Conservation (phyloP, 176 grass and related monocot species). For the Pharus latifolius region DNA sequence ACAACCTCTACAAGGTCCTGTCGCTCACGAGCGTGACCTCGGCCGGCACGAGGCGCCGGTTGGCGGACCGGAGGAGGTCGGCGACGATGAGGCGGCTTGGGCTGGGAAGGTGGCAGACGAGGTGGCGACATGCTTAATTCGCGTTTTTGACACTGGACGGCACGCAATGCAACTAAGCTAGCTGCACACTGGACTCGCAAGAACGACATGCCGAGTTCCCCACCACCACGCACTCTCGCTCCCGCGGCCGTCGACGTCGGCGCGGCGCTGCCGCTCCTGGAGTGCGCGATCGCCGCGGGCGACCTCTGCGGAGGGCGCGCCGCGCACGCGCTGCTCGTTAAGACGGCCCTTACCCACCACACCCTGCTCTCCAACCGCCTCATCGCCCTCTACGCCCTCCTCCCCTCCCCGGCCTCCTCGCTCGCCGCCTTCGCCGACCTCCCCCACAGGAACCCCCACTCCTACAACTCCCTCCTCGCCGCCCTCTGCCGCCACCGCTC, state of each 20-base stretch:
- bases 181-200: conserved; percentile 4
- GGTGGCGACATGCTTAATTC: too few species aligned
- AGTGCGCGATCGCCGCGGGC: conserved; percentile 22
- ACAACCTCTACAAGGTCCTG: too few species aligned
- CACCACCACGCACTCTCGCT: background rate
- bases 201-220: background rate
- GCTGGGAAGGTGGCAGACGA: too few species aligned
- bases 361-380: conserved; percentile 66
- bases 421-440: conserved; percentile 30
- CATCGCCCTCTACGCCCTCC: background rate
- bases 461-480: conserved; percentile 53
- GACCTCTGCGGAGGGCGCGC: conserved; percentile 27
- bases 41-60: too few species aligned
- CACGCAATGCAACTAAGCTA: background rate
- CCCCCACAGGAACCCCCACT: conserved; percentile 39
- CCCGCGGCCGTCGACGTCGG: background rate
- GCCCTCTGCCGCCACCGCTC: background rate
- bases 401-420: background rate
- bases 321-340: conserved; percentile 35
- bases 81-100: too few species aligned
- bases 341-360: conserved; percentile 47
- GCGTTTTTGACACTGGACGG: too few species aligned
- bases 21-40: too few species aligned
- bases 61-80: too few species aligned
- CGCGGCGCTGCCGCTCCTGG: conserved; percentile 24